Evolutionary conservation across 768 basidiomycete species (phyloP).

Genomic region (Hygrophorus pudorinus): DNA sequence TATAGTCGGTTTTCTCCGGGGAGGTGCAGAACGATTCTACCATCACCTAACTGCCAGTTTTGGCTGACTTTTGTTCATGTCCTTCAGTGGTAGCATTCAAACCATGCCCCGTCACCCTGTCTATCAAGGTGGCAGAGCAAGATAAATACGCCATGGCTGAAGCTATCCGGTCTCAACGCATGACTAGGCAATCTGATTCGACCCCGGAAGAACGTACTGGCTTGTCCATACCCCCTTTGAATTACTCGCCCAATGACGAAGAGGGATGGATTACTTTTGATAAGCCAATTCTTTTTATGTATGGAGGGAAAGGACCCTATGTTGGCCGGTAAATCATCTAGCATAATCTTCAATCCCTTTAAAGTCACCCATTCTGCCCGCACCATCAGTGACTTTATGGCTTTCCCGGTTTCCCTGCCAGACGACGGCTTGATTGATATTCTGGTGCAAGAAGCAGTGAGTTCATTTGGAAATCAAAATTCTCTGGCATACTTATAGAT

Average conservation of each 20-base stretch:
- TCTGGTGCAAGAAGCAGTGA: slow-evolving; percentile 51
- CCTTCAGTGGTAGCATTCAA: slow-evolving; percentile 47
- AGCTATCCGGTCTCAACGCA: slow-evolving; percentile 30
- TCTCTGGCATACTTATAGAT: not conserved
- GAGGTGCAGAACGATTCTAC: slow-evolving; percentile 33
- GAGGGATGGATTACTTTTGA: slow-evolving; percentile 68
- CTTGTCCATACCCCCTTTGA: slow-evolving; percentile 34
- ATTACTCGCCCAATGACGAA: slow-evolving; percentile 29
- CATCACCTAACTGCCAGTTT: not conserved
- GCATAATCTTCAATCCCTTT: not conserved
- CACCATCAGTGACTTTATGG: slow-evolving; percentile 53
- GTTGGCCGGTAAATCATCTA: slow-evolving; percentile 41
- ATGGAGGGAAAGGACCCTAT: slow-evolving; percentile 73
- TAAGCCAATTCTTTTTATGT: slow-evolving; percentile 58
- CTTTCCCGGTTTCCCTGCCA: slow-evolving; percentile 74
- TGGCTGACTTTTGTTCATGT: not conserved
- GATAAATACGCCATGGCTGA: slow-evolving; percentile 69
- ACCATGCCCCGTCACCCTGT: slow-evolving; percentile 59
- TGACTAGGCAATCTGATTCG: slow-evolving; percentile 9
- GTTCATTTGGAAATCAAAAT: slow-evolving; percentile 14
- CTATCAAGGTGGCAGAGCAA: slow-evolving; percentile 54
- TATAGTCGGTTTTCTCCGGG: slow-evolving; percentile 58
- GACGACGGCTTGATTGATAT: slow-evolving; percentile 75
- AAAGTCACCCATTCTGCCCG: too few relatives aligned
- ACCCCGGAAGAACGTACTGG: slow-evolving; percentile 10